Evolutionary conservation across 768 basidiomycete genomes (phyloP), one percentile per base, ranked within the genome.

Genomic region (Leccinum longicurvipes): DNA sequence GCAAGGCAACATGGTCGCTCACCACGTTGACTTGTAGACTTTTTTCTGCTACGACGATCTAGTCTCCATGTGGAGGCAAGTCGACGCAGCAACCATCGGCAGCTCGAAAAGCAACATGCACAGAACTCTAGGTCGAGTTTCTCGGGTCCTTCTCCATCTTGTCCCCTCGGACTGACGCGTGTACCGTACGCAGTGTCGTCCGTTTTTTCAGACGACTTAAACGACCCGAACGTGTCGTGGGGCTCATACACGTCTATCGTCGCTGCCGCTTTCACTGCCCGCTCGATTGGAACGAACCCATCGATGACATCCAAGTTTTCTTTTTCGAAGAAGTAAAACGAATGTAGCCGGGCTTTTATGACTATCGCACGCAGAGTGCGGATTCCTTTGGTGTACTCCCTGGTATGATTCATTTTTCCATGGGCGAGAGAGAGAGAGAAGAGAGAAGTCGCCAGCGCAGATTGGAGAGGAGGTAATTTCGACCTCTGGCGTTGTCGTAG

Each of bases 291-390:
- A 28, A 28, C 9, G 27, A 19, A 41, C 55, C 60, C 55, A 36
- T 55, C 21, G 11, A 47, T 47, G 55, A 58, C 65, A 62, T 57
- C 59, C 57, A 34, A 63, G 60, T 49, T 56, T 53, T 41, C 39
- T 41, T 41, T 19, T 41, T 41, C n/a, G 39, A 41, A 41, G 39
- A 41, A 41, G 39, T 41, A 41, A 41, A 41, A 41, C 19, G 27
- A 21, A 29, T 44, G n/a, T 53, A 67, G 67, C 65, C 65, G 66
- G 57, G 63, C 45, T 61, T 56, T 19, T 51, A 39, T 67, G 65
- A 67, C 66, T 67, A 67, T 67, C 54, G 56, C 66, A 67, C 65
- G 66, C 60, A 67, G 52, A 57, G 66, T 67, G 65, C 61, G 57
- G 21, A 21, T 24, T 44, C 29, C 49, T 54, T 58, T 36, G 63